Evolutionary conservation across 176 grass and related monocot species (phyloP).

Genomic region (Raddia distichophylla): DNA sequence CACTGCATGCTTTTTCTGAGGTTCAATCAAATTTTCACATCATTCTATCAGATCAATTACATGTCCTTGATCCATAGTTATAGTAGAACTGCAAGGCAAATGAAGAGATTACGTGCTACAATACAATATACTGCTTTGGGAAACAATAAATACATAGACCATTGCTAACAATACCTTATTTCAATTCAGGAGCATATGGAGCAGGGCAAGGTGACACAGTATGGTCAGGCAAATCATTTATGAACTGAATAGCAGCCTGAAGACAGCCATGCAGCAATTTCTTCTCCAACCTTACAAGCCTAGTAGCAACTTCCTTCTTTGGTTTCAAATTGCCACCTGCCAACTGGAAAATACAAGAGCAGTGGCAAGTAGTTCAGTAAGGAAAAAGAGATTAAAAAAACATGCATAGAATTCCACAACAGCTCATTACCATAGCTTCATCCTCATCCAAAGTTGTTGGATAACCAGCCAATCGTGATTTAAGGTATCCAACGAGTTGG

Average conservation of each 20-base stretch:
- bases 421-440: constrained; percentile 77
- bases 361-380: constrained; percentile 26
- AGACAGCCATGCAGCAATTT: constrained; percentile 94
- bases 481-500: constrained; percentile 86
- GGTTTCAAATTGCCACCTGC: constrained; percentile 75
- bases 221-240: constrained; percentile 80
- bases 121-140: not conserved
- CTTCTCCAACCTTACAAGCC: constrained; percentile 91
- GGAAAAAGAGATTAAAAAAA: not conserved
- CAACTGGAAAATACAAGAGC: constrained; percentile 59
- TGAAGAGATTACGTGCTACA: constrained; percentile 8
- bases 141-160: constrained; percentile 5
- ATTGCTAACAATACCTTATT: constrained; percentile 56
- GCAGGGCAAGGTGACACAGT: constrained; percentile 86
- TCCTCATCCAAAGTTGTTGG: constrained; percentile 81
- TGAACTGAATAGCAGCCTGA: constrained; percentile 66
- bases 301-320: constrained; percentile 86
- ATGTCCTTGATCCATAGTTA: constrained; percentile 13
- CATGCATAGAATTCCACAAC: constrained; percentile 18
- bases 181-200: constrained; percentile 78
- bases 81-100: constrained; percentile 28
- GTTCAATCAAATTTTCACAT: constrained; percentile 13
- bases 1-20: constrained; percentile 5
- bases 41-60: constrained; percentile 5
- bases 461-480: constrained; percentile 85